A percentile compares a stretch with the other conserved stretches of the same genome.
These are phyloP conservation scores for Pistacia integerrima DNA, from an alignment of 345 rosid species.

Conservation along the genomic window DNA sequence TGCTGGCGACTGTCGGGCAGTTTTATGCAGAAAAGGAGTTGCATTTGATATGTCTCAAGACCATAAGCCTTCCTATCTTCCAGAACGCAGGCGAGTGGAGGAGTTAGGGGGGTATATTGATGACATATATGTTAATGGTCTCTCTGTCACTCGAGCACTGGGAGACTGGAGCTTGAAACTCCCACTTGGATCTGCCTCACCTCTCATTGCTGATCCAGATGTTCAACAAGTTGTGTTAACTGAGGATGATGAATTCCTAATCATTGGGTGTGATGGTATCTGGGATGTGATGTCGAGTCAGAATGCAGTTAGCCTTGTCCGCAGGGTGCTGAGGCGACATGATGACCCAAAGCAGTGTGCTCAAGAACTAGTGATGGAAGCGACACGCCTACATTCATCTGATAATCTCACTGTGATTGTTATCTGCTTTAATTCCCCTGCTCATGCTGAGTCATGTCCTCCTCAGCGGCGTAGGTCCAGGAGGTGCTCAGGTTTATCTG, in stretches of 20 bases:
- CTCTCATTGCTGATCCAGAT: constrained; percentile 90
- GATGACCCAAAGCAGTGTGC: constrained; percentile 59
- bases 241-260: constrained; percentile 85
- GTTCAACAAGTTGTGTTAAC: constrained; percentile 48
- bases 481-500: constrained; percentile 43
- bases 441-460: constrained; percentile 35
- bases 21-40: constrained; percentile 68
- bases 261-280: constrained; percentile 85
- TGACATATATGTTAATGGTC: constrained; percentile 62
- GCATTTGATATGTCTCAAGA: constrained; percentile 85
- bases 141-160: constrained; percentile 77
- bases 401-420: constrained; percentile 62
- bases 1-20: constrained; percentile 91
- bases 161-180: constrained; percentile 93
- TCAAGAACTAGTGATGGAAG: constrained; percentile 60
- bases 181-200: constrained; percentile 57
- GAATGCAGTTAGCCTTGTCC: constrained; percentile 70
- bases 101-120: constrained; percentile 49
- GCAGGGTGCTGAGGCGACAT: constrained; percentile 59
- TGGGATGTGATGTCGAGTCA: constrained; percentile 89
- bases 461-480: constrained; percentile 44
- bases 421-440: constrained; percentile 43
- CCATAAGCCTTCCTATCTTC: constrained; percentile 62
- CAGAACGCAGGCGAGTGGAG: constrained; percentile 74
- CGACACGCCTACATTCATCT: constrained; percentile 47